Base-by-base conservation (phyloP, 345 rosid genomes). In the Euphorbia tirucalli region DNA sequence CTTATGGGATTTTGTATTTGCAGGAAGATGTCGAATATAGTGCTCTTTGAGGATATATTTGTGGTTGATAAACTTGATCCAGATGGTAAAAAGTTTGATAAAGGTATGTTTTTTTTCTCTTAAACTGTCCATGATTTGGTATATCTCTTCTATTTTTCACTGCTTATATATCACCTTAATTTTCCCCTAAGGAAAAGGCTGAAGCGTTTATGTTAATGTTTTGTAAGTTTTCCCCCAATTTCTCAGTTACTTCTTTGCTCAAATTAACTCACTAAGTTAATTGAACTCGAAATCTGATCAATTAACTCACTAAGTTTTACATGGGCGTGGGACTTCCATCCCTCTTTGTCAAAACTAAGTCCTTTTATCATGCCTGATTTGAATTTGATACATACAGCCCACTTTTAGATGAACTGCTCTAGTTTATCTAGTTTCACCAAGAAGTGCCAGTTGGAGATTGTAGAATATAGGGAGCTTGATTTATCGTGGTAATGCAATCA, bases 31-130 rank as follows among this genome's bases (percentile, higher is more conserved):
- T 69, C 72, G 54, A 58, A 69, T 41, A 37, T 69, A 32, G 19
- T 69, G 58, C 52, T 71, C 30, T 71, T 71, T 14, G 92, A 93
- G 63, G 98, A 93, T 56, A 91, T 91, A 28, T 93, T 90, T 78
- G 83, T 78, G 25, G 89, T 90, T 32, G 82, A 77, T 19, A 71
- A 71, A 15, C 46, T 71, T 10, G 74, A 71, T 35, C 92, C 93
- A 61, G 93, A 90, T 81, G 96, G 93, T 21, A 93, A 90, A 72
- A 89, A 89, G 83, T 90, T 93, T 37, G 90, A 93, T 74, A 89
- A 87, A 80, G 98, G 98, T 89, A 30, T 6, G 72, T 4, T 35
- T 18, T 49, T n/a, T n/a, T 10, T 7, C 27, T 15, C n/a, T 49
- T 41, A 6, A 7, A 41, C 1, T 41, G 46, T 41, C 46, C 13